phyloP scores from a whole-genome alignment of 2,329 filamentous ascomycete genomes.

The Alternaria tenuissima region DNA sequence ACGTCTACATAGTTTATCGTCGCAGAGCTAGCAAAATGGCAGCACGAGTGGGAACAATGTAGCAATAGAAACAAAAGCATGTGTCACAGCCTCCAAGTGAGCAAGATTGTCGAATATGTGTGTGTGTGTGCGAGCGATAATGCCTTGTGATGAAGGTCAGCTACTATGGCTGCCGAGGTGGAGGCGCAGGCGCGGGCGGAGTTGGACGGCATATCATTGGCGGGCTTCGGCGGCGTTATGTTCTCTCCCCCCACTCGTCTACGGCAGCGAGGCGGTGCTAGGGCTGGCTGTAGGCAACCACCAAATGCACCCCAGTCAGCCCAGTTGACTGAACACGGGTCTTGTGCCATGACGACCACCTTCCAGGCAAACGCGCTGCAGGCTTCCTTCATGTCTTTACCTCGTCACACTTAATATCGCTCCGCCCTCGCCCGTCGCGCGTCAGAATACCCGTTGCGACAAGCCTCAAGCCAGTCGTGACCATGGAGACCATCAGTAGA shows the following conservation, averaged over 20 bases:
- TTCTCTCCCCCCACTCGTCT: constrained; percentile 9
- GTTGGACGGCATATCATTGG: constrained; percentile 16
- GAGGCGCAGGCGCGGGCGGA: constrained; percentile 18
- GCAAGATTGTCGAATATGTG: neutral
- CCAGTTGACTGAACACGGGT: constrained; percentile 23
- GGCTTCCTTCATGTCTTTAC: constrained; percentile 29
- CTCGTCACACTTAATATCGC: constrained; percentile 16
- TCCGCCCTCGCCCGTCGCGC: constrained; percentile 13
- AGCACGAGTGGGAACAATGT: neutral
- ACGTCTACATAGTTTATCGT: neutral
- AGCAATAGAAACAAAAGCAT: constrained; percentile 1
- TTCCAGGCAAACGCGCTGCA: constrained; percentile 40
- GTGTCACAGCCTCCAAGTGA: neutral
- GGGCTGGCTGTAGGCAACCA: constrained; percentile 36
- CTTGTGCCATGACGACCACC: constrained; percentile 37
- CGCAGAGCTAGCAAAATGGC: neutral
- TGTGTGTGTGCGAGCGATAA: neutral
- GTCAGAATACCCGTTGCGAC: constrained; percentile 12
- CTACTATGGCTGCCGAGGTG: neutral
- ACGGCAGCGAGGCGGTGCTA: constrained; percentile 20
- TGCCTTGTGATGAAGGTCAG: neutral
- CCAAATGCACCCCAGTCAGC: constrained; percentile 36
- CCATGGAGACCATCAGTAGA: constrained; percentile 49
- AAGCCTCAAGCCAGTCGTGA: constrained; percentile 7
- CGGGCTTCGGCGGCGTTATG: neutral